Conservation (phyloP, 2,329 filamentous ascomycete genomes). For the Nemania sp. region DNA sequence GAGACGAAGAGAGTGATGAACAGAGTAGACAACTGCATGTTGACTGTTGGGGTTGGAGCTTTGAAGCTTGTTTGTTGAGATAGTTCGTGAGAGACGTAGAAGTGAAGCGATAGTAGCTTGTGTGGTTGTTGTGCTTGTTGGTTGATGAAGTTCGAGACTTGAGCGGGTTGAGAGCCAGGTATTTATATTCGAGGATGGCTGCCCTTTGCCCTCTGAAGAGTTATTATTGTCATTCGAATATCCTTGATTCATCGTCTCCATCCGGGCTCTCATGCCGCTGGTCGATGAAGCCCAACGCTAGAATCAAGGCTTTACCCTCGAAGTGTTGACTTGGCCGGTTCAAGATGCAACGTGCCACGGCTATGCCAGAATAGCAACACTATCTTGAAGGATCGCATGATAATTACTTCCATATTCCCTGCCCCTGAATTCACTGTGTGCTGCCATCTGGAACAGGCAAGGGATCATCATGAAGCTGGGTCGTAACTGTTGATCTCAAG, state of each 20-base stretch:
- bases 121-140: constrained; percentile 23
- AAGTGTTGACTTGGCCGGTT: not conserved
- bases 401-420: constrained; percentile 3
- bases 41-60: constrained; percentile 26
- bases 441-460: constrained; percentile 16
- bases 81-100: constrained; percentile 23
- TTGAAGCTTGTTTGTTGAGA: constrained; percentile 24
- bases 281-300: not conserved
- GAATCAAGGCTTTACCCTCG: constrained; percentile 10
- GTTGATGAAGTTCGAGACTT: constrained; percentile 25
- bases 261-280: not conserved
- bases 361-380: not conserved
- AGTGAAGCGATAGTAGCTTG: constrained; percentile 20
- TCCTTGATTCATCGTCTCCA: not conserved
- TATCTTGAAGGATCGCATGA: constrained; percentile 3
- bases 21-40: constrained; percentile 36
- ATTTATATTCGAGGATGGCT: constrained; percentile 31
- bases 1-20: constrained; percentile 34
- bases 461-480: constrained; percentile 18
- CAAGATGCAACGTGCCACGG: constrained; percentile 23
- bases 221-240: not conserved
- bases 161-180: constrained; percentile 16
- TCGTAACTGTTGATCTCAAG: constrained; percentile 14
- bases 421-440: constrained; percentile 1
- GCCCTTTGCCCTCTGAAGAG: not conserved